phyloP scores from a whole-genome alignment of 768 basidiomycete genomes.

The Stropharia rugosoannulata region DNA sequence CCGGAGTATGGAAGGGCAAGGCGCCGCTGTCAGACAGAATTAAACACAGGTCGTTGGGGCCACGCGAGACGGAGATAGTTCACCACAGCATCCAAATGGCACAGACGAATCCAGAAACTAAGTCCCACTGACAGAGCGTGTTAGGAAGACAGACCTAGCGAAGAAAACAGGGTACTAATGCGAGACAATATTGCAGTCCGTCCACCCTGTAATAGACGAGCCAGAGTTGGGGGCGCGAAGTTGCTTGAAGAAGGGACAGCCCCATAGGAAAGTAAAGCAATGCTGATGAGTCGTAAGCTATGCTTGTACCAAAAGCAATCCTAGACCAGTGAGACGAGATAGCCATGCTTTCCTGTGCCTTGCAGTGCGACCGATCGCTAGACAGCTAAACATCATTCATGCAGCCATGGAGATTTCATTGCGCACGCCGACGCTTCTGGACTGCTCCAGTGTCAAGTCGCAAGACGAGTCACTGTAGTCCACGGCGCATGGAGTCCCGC shows the following conservation, averaged over 20 bases:
- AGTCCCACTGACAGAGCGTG: conserved; percentile 18
- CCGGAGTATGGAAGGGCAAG: conserved; percentile 6
- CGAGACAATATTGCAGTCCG: conserved; percentile 29
- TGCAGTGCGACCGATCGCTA: conserved; percentile 6
- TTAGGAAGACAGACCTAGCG: conserved; percentile 24
- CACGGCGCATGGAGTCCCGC: conserved; percentile 52
- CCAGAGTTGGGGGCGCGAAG: conserved; percentile 38
- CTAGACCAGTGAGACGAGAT: conserved; percentile 11
- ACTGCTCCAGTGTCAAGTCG: conserved; percentile 31
- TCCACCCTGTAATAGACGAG: conserved; percentile 42
- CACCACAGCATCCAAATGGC: conserved; percentile 21
- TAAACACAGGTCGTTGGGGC: conserved; percentile 17
- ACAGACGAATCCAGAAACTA: conserved; percentile 18
- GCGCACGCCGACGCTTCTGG: conserved; percentile 52
- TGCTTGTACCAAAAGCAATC: conserved; percentile 28
- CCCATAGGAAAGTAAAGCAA: conserved; percentile 15
- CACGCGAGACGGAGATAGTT: conserved; percentile 17
- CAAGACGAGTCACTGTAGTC: conserved; percentile 30
- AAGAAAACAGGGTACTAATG: conserved; percentile 39
- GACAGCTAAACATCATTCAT: conserved; percentile 23
- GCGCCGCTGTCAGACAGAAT: background rate
- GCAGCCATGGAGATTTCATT: conserved; percentile 55
- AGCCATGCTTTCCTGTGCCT: conserved; percentile 23
- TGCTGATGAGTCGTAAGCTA: conserved; percentile 2
- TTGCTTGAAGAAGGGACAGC: conserved; percentile 12